A percentile compares a stretch with the other conserved stretches of the same genome.
Evolutionary conservation across 2,329 filamentous ascomycete species (phyloP).

Genomic region (Penicillium sp.): DNA sequence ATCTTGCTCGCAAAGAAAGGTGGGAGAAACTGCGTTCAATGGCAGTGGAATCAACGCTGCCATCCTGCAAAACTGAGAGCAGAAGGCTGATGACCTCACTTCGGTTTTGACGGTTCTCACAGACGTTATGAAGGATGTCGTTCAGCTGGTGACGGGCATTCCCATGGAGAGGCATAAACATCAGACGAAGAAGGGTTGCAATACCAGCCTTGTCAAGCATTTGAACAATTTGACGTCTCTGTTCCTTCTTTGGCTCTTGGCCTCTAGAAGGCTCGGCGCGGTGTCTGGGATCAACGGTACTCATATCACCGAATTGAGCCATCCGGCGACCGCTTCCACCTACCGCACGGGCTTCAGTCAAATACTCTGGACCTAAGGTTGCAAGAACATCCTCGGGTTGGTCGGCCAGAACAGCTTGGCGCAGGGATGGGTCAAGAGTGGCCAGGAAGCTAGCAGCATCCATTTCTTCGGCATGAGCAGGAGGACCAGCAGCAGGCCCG

Average conservation of each 20-base stretch:
- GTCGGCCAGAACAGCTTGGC: conserved; percentile 85
- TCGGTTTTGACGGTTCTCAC: conserved; percentile 93
- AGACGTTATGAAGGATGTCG: conserved; percentile 85
- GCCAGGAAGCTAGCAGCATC: conserved; percentile 90
- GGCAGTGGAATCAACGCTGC: conserved; percentile 87
- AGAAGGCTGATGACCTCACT: conserved; percentile 91
- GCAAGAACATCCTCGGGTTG: conserved; percentile 87
- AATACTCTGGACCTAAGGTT: conserved; percentile 80
- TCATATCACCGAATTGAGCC: conserved; percentile 54
- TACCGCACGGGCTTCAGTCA: conserved; percentile 79
- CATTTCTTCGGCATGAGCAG: conserved; percentile 73
- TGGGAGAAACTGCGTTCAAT: conserved; percentile 95
- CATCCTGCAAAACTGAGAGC: conserved; percentile 91
- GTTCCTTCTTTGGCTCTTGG: conserved; percentile 62
- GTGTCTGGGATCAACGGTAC: conserved; percentile 39
- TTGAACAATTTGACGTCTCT: conserved; percentile 82
- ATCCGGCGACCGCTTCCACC: conserved; percentile 58
- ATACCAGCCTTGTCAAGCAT: conserved; percentile 97
- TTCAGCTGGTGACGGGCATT: conserved; percentile 83
- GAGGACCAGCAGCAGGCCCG: conserved; percentile 33
- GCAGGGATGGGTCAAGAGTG: conserved; percentile 80
- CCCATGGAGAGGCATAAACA: conserved; percentile 94
- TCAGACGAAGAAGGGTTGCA: conserved; percentile 92
- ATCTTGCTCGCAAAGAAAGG: conserved; percentile 86
- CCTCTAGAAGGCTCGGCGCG: conserved; percentile 43